phyloP scores from a whole-genome alignment of 192 early-diverging fungal genomes.

The Backusella sp. region DNA sequence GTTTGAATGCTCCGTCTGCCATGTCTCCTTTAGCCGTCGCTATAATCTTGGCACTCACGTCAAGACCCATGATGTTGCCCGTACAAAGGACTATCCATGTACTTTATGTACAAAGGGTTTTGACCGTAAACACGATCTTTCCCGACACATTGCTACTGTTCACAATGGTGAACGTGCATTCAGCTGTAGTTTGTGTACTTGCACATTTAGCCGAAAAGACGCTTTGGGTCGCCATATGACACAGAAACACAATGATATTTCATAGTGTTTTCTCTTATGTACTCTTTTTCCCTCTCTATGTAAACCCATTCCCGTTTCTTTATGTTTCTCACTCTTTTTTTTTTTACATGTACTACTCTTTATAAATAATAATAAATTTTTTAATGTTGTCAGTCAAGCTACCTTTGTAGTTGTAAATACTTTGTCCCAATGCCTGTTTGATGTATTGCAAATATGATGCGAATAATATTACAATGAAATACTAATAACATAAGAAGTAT shows the following conservation, averaged over 20 bases:
- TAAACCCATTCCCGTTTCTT: background rate
- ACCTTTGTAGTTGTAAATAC: too few relatives aligned
- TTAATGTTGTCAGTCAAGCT: background rate
- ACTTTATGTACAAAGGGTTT: conserved; percentile 64
- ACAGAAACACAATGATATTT: background rate
- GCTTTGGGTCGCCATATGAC: conserved; percentile 58
- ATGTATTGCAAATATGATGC: too few relatives aligned
- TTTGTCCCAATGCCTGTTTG: too few relatives aligned
- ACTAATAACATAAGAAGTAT: too few relatives aligned
- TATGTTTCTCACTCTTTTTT: background rate
- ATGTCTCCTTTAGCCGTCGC: conserved; percentile 68
- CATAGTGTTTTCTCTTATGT: background rate
- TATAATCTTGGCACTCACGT: conserved; percentile 84
- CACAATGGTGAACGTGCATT: conserved; percentile 64
- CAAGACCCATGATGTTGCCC: conserved; percentile 61
- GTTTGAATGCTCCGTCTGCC: conserved; percentile 56
- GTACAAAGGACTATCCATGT: conserved; percentile 59
- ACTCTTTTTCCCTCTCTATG: background rate
- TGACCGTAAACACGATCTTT: conserved; percentile 73
- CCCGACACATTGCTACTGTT: conserved; percentile 64
- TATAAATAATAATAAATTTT: background rate
- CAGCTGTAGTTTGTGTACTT: conserved; percentile 50
- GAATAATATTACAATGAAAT: too few relatives aligned
- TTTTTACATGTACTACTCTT: background rate
- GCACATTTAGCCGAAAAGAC: conserved; percentile 65